These are phyloP conservation scores for Martiniozyma asiatica DNA, from an alignment of 1,139 yeast species.

Conservation along the genomic window DNA sequence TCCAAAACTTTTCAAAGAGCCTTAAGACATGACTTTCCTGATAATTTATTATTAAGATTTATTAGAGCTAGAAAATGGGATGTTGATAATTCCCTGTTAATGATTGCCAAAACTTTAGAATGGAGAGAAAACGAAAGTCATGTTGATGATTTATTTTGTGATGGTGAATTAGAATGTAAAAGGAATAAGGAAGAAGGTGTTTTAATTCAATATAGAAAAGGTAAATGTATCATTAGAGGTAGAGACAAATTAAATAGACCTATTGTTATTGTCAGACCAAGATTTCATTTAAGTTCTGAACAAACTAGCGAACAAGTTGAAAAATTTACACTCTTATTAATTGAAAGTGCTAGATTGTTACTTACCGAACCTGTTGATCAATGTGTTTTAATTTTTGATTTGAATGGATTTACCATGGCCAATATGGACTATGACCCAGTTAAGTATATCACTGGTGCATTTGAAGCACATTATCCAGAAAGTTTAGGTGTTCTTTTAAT, in stretches of 20 bases:
- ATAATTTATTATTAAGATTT: slow-evolving; percentile 53
- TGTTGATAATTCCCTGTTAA: slow-evolving; percentile 45
- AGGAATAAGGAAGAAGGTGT: slow-evolving; percentile 31
- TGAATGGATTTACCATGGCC: slow-evolving; percentile 60
- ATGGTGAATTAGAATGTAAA: slow-evolving; percentile 43
- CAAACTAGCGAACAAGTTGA: slow-evolving; percentile 61
- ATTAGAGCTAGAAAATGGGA: slow-evolving; percentile 69
- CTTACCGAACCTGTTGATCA: slow-evolving; percentile 56
- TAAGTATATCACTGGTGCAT: slow-evolving; percentile 61
- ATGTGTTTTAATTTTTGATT: slow-evolving; percentile 64
- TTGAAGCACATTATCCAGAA: slow-evolving; percentile 86
- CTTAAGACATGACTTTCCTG: slow-evolving; percentile 59
- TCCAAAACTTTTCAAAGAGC: slow-evolving; percentile 41
- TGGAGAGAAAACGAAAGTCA: slow-evolving; percentile 54
- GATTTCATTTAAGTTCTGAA: slow-evolving; percentile 57
- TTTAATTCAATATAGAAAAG: slow-evolving; percentile 36
- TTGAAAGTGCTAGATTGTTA: slow-evolving; percentile 59
- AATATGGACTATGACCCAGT: slow-evolving; percentile 82
- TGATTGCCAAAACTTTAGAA: slow-evolving; percentile 53
- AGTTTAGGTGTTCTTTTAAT: slow-evolving; percentile 62
- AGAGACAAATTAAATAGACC: slow-evolving; percentile 55
- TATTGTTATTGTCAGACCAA: slow-evolving; percentile 59
- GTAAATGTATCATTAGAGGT: slow-evolving; percentile 59
- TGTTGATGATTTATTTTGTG: slow-evolving; percentile 44
- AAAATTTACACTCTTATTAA: slow-evolving; percentile 49